A percentile compares a stretch with the other conserved stretches of the same genome.
These are phyloP conservation scores for Monilinia polystroma DNA, from an alignment of 2,329 filamentous ascomycete species.

Conservation along the genomic window DNA sequence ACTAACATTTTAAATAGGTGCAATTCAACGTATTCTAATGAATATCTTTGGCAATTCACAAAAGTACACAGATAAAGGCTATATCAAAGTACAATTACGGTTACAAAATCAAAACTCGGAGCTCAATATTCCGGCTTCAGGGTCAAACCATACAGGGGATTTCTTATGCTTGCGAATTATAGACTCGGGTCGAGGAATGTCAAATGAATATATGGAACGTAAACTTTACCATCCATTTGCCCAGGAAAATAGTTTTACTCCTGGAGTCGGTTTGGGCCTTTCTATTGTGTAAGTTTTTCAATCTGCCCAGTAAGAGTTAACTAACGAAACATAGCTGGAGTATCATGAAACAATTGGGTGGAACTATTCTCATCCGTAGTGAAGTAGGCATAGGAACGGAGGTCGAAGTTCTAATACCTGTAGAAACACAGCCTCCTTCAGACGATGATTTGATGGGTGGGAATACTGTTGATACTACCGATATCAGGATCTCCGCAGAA, in stretches of 20 bases:
- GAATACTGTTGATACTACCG: slow-evolving; percentile 20
- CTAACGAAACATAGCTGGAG: slow-evolving; percentile 18
- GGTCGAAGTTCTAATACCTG: slow-evolving; percentile 45
- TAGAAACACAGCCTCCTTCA: slow-evolving; percentile 15
- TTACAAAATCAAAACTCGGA: background rate
- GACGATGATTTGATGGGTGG: background rate
- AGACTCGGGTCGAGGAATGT: slow-evolving; percentile 64
- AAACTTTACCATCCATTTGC: slow-evolving; percentile 60
- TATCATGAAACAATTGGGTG: slow-evolving; percentile 47
- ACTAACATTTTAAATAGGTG: slow-evolving; percentile 45
- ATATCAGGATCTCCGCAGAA: slow-evolving; percentile 19
- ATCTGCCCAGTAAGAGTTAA: background rate
- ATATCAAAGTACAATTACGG: slow-evolving; percentile 43
- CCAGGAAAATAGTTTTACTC: slow-evolving; percentile 59
- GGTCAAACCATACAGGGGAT: slow-evolving; percentile 55
- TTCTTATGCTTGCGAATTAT: slow-evolving; percentile 42
- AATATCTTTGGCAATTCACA: slow-evolving; percentile 60
- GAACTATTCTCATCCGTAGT: slow-evolving; percentile 56
- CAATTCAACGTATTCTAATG: slow-evolving; percentile 52
- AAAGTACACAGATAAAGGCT: slow-evolving; percentile 56
- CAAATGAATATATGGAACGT: slow-evolving; percentile 56
- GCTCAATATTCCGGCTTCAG: slow-evolving; percentile 45
- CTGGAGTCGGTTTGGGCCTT: slow-evolving; percentile 43
- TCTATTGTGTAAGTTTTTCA: slow-evolving; percentile 45
- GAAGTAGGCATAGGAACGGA: slow-evolving; percentile 52